Base-by-base conservation (phyloP, 2,329 filamentous ascomycete genomes). In the Chaetomium sp. region DNA sequence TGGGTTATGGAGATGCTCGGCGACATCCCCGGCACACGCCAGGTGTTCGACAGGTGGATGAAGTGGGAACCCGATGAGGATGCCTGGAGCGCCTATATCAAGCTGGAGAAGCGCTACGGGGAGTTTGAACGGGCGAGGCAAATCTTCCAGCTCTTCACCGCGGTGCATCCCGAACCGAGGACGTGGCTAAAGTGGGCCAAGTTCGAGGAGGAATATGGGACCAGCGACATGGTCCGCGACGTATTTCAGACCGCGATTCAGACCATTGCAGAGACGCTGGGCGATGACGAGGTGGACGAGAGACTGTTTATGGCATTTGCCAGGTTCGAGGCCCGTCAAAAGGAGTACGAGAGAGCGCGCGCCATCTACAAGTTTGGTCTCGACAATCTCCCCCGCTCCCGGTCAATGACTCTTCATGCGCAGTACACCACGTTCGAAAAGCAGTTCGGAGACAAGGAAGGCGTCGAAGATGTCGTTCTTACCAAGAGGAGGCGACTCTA, bases 151-250 rank as follows among this genome's bases (percentile, higher is more conserved):
- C 85, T 91, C 31, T 97, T 97, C 73, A 97, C 93, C 1, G 85
- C 93, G 66, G 91, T 98, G 9, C 95, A 98, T 71, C 93, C 95
- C 0, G 94, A 98, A 73, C 91, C 95, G 25, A 87, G 91, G 72
- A 98, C 97, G 74, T 99, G 94, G 93, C 96, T 99, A 79, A 97
- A 97, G 76, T 99, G 95, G 95, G 90, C 94, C 66, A 91, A 91
- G 67, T 99, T 98, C 71, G 95, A 99, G 77, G 94, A 98, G 76
- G 95, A 99, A 74, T 92, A 89, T 71, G 95, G 95, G 9, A 97
- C 93, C 1, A 94, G 90, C 74, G 94, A 97, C 72, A 77, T 94
- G 69, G 95, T 99, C 7, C 86, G 95, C 25, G 93, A 98, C 68
- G 94, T 98, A 0, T 98, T 93, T 74, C 92, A 93, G 4, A 84